Percentiles rank a stretch among this genome's conserved stretches.
phyloP scores from a whole-genome alignment of 805 yeast species.

The Wickerhamomyces canadensis region DNA sequence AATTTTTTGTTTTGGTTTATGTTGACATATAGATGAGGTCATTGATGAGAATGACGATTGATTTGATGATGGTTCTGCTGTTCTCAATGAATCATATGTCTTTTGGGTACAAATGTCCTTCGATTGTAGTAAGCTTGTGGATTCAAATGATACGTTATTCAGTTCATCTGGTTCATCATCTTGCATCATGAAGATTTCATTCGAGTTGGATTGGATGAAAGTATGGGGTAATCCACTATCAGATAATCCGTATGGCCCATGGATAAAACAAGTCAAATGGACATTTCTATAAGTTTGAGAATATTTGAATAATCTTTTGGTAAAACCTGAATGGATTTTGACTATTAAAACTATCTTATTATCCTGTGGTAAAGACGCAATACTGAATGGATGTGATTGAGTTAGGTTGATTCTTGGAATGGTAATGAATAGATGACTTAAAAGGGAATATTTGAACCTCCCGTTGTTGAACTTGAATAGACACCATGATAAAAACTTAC shows the following conservation, averaged over 20 bases:
- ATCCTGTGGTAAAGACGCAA: conserved; percentile 14
- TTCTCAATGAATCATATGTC: not conserved
- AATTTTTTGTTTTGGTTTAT: conserved; percentile 8
- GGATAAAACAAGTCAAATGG: conserved; percentile 16
- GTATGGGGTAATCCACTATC: conserved; percentile 10
- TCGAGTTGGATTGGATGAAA: not conserved
- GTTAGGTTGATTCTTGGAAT: conserved; percentile 15
- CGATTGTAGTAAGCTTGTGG: not conserved
- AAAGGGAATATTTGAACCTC: conserved; percentile 14
- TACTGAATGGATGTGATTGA: conserved; percentile 26
- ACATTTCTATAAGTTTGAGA: not conserved
- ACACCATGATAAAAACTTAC: conserved; percentile 1
- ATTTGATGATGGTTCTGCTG: not conserved
- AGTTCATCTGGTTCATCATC: not conserved
- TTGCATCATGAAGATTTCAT: not conserved
- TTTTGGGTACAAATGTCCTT: not conserved
- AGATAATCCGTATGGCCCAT: conserved; percentile 25
- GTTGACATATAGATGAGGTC: not conserved
- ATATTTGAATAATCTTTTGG: conserved; percentile 13
- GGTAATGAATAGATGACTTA: conserved; percentile 21
- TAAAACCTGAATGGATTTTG: conserved; percentile 21
- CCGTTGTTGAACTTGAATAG: conserved; percentile 7
- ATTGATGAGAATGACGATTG: not conserved
- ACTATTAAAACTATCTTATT: conserved; percentile 9
- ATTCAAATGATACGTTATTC: not conserved